Evolutionary conservation across 208 protist genomes (phyloP), one percentile per base, ranked within the genome.

Genomic region (Trypanosoma platydactyli): DNA sequence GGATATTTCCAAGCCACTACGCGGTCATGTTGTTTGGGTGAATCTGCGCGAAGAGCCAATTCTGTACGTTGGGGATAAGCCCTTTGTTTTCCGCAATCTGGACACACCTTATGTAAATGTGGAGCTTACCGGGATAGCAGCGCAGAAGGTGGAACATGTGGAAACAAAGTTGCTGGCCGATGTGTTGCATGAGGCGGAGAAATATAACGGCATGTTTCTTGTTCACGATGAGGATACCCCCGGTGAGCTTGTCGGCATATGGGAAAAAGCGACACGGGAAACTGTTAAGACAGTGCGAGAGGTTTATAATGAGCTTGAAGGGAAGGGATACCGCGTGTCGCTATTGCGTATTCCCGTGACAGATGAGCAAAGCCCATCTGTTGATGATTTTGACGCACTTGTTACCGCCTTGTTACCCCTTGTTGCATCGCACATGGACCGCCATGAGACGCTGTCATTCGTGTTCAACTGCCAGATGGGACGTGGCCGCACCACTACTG

Each of bases 381-480:
- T 86, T 48, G 64, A 78, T 12, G 84, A 93, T 59, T 95, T 95
- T 64, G 89, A 95, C 61, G 50, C 75, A 0, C 85, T 95, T 35
- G 83, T 91, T 13, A 52, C 61, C 0, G 76, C 70, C 15, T 68
- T 95, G 35, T 75, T 95, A 41, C 89, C 89, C 0, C 79, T 68
- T 54, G 90, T 95, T 56, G 77, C 81, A 22, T 63, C 86, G 45
- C 84, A 90, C 71, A 73, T 84, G 33, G 84, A 88, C 61, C 79
- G 79, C 25, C 76, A 79, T 29, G 86, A 92, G 64, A 86, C 89
- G 51, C 65, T 92, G 5, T 95, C 89, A 12, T 95, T 95, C 64
- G 86, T 95, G 29, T 95, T 95, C 66, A 95, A 95, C 66, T 95
- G 89, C 55, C 89, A 95, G 70, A 95, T 95, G 89, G 89, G 89